Evolutionary conservation across 2,329 filamentous ascomycete genomes (phyloP).

Genomic region (Coniella lustricola): DNA sequence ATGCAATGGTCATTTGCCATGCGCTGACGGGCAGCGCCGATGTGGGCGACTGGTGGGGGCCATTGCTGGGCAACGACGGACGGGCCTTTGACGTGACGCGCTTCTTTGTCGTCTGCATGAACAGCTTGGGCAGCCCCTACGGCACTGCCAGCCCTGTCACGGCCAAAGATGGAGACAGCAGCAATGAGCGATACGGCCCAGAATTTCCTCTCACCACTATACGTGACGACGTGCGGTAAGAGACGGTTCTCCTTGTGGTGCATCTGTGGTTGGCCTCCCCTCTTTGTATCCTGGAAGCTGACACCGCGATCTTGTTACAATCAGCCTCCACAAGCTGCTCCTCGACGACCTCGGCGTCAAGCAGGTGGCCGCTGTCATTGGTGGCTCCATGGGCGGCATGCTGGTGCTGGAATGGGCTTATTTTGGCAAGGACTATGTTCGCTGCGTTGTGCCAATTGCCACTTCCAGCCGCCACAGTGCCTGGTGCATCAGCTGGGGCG

Average conservation of each 20-base stretch:
- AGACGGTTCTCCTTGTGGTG: background rate
- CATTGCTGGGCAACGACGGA: slow-evolving; percentile 68
- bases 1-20: slow-evolving; percentile 73
- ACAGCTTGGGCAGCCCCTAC: slow-evolving; percentile 78
- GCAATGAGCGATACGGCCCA: slow-evolving; percentile 76
- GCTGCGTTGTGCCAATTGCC: slow-evolving; percentile 73
- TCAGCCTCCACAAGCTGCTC: slow-evolving; percentile 70
- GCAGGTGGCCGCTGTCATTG: slow-evolving; percentile 71
- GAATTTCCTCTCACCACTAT: slow-evolving; percentile 96
- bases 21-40: slow-evolving; percentile 80
- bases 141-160: slow-evolving; percentile 86
- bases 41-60: slow-evolving; percentile 84
- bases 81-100: slow-evolving; percentile 73
- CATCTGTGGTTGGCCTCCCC: background rate
- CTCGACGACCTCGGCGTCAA: slow-evolving; percentile 74
- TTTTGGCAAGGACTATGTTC: slow-evolving; percentile 78
- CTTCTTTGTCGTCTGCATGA: slow-evolving; percentile 83
- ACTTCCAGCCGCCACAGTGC: slow-evolving; percentile 80
- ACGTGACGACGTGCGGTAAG: slow-evolving; percentile 88
- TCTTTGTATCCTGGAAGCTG: background rate
- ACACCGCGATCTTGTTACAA: no score
- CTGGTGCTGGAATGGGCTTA: slow-evolving; percentile 89
- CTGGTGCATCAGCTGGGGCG: slow-evolving; percentile 88
- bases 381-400: slow-evolving; percentile 84
- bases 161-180: slow-evolving; percentile 70